phyloP scores from a whole-genome alignment of 2,329 filamentous ascomycete genomes.

The Fusarium anguioides region DNA sequence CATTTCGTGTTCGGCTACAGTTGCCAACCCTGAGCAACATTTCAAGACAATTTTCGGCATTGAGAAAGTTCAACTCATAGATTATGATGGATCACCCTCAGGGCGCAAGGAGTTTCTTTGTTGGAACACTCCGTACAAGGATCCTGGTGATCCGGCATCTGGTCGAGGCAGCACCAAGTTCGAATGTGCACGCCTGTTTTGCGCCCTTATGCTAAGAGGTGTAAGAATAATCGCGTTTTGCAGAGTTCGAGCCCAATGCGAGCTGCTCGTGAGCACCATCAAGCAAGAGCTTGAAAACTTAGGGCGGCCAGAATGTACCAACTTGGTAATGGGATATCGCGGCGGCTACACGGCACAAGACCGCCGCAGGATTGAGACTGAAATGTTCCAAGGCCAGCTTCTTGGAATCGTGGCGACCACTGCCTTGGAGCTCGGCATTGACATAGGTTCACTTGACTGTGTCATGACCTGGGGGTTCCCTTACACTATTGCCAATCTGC shows the following conservation, averaged over 20 bases:
- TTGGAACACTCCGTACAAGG: slow-evolving; percentile 97
- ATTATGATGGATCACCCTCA: slow-evolving; percentile 92
- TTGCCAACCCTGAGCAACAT: slow-evolving; percentile 90
- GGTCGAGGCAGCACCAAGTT: slow-evolving; percentile 84
- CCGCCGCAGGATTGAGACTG: slow-evolving; percentile 84
- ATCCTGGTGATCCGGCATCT: slow-evolving; percentile 85
- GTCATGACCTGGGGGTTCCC: slow-evolving; percentile 95
- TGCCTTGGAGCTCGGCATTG: slow-evolving; percentile 91
- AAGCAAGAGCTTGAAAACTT: slow-evolving; percentile 79
- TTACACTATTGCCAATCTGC: slow-evolving; percentile 92
- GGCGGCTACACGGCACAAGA: slow-evolving; percentile 96
- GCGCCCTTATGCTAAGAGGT: slow-evolving; percentile 86
- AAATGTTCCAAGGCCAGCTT: slow-evolving; percentile 97
- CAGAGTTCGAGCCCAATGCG: slow-evolving; percentile 86
- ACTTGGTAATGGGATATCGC: slow-evolving; percentile 92
- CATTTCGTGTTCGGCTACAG: slow-evolving; percentile 95
- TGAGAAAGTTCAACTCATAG: slow-evolving; percentile 81
- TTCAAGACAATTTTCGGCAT: slow-evolving; percentile 96
- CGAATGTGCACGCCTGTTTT: slow-evolving; percentile 91
- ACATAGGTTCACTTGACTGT: slow-evolving; percentile 93
- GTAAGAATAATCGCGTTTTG: slow-evolving; percentile 95
- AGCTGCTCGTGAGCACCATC: slow-evolving; percentile 82
- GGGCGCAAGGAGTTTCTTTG: slow-evolving; percentile 93
- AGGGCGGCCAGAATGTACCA: slow-evolving; percentile 78
- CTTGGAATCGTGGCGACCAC: slow-evolving; percentile 94